These are phyloP conservation scores for Talaromyces proteolyticus DNA, from an alignment of 495 filamentous ascomycete species.

Conservation along the genomic window DNA sequence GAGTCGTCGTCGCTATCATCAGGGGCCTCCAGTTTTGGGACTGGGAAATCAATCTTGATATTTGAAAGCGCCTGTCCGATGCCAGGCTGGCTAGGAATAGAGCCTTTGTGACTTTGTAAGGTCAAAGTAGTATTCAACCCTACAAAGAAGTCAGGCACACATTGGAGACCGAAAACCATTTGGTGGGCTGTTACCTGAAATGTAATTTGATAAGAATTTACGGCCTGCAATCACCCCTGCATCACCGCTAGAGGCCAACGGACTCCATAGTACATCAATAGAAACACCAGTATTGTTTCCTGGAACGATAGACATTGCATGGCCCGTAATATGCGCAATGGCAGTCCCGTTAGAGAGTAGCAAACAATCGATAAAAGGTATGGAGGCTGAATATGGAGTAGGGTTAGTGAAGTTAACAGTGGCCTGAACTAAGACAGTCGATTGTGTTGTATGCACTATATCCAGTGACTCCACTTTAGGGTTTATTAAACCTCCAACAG, in stretches of 20 bases:
- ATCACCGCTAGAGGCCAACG: slow-evolving; percentile 51
- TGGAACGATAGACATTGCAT: slow-evolving; percentile 50
- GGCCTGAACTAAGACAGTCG: slow-evolving; percentile 62
- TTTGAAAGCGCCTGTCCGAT: slow-evolving; percentile 67
- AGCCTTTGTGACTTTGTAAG: slow-evolving; percentile 58
- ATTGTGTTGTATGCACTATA: slow-evolving; percentile 61
- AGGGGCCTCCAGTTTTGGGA: slow-evolving; percentile 57
- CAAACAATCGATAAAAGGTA: slow-evolving; percentile 75
- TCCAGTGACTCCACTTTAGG: slow-evolving; percentile 60
- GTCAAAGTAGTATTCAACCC: slow-evolving; percentile 74
- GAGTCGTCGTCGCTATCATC: slow-evolving; percentile 35
- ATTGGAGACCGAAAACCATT: not conserved
- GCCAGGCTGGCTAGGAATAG: slow-evolving; percentile 66
- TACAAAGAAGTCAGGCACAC: slow-evolving; percentile 16
- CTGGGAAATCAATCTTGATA: slow-evolving; percentile 60
- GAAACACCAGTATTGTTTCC: slow-evolving; percentile 69
- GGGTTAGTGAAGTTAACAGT: slow-evolving; percentile 82
- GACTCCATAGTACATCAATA: slow-evolving; percentile 71
- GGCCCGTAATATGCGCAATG: slow-evolving; percentile 65
- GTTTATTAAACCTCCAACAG: slow-evolving; percentile 26
- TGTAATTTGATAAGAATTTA: slow-evolving; percentile 73
- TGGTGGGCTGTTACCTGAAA: slow-evolving; percentile 56
- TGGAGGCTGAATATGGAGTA: slow-evolving; percentile 69
- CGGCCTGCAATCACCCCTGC: slow-evolving; percentile 55
- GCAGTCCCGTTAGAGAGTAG: slow-evolving; percentile 66